Evolutionary conservation across 1,284 basidiomycete genomes (phyloP), one percentile per base, ranked within the genome.

Genomic region (Inonotus obliquus): DNA sequence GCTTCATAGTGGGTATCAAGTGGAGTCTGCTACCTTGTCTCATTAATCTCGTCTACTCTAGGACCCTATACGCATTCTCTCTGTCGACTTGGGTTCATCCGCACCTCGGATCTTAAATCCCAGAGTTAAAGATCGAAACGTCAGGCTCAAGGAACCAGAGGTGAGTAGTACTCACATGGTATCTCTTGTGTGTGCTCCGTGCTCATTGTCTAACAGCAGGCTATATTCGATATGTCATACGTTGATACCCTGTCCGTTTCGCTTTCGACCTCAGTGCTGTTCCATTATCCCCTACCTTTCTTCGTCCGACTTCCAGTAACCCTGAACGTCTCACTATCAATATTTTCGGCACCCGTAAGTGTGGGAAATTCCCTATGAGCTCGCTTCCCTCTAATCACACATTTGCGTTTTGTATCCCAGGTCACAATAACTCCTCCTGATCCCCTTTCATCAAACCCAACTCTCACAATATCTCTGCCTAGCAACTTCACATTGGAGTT

Each of bases 241-340:
- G 79, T 77, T 6, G 91, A 92, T 69, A 82, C 81, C 6, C 65
- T 89, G 48, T 91, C 90, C 1, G 74, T 92, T 39, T 89, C 90
- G 1, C 77, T 93, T 25, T 91, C 91, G 35, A 92, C 91, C 0
- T 87, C 89, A 23, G 88, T 90, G 67, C 75, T 92, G 25, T 89
- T 92, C 74, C 91, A 92, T 70, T 91, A 92, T 68, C 91, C 90
- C 13, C 84, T 86, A 73, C 74, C 86, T 1, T 85, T 85, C 3
- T 93, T 93, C 69, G 91, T 89, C 6, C 85, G 89, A 38, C 80
- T 93, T 41, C 90, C 90, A 3, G 82, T 93, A 57, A 89, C 88
- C 23, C 76, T 92, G 52, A 89, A 89, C 1, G 84, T 92, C 55
- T 87, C 87, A 0, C 77, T 92, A 44, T 86, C 88, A n/a, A 75